Evolutionary conservation across 352 stramenopile genomes (phyloP).

Genomic region (Globisporangium takayamanum): DNA sequence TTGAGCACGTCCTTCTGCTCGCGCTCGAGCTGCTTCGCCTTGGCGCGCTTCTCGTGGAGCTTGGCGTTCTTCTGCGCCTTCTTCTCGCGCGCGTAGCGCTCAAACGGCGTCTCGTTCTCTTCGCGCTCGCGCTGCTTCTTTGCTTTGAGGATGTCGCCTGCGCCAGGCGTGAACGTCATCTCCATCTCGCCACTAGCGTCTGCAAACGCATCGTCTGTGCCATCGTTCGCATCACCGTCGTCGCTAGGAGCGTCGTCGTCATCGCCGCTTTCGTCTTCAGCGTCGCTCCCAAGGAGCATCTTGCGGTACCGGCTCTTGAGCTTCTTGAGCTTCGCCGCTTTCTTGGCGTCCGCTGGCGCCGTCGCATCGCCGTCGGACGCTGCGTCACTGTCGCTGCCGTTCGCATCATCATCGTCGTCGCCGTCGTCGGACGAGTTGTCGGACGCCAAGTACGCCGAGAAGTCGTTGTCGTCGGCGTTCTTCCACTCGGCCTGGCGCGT

Average conservation of each 20-base stretch:
- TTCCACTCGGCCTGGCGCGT: conserved; percentile 75
- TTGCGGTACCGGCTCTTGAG: conserved; percentile 77
- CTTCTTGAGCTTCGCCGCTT: conserved; percentile 65
- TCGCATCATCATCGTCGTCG: conserved; percentile 37
- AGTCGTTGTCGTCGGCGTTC: conserved; percentile 88
- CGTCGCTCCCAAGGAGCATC: conserved; percentile 68
- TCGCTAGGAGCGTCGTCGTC: conserved; percentile 17
- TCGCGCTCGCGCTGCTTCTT: conserved; percentile 76
- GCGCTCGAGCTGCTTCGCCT: conserved; percentile 51
- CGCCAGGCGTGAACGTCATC: conserved; percentile 75
- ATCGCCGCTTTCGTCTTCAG: conserved; percentile 39
- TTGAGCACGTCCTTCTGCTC: conserved; percentile 68
- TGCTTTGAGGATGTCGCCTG: conserved; percentile 54
- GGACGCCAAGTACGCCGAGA: conserved; percentile 92
- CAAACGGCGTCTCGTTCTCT: conserved; percentile 77
- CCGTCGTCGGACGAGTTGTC: conserved; percentile 55
- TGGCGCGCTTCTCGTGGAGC: conserved; percentile 63
- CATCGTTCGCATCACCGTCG: conserved; percentile 11
- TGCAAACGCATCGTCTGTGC: conserved; percentile 5
- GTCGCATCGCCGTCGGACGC: conserved; percentile 6
- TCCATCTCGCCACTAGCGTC: conserved; percentile 64
- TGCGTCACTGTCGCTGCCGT: conserved; percentile 36
- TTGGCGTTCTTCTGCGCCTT: conserved; percentile 85
- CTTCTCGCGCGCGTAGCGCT: conserved; percentile 80
- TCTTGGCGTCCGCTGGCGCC: conserved; percentile 34